Evolutionary conservation across 2,329 filamentous ascomycete species (phyloP).

Genomic region (Paecilomyces variotii): DNA sequence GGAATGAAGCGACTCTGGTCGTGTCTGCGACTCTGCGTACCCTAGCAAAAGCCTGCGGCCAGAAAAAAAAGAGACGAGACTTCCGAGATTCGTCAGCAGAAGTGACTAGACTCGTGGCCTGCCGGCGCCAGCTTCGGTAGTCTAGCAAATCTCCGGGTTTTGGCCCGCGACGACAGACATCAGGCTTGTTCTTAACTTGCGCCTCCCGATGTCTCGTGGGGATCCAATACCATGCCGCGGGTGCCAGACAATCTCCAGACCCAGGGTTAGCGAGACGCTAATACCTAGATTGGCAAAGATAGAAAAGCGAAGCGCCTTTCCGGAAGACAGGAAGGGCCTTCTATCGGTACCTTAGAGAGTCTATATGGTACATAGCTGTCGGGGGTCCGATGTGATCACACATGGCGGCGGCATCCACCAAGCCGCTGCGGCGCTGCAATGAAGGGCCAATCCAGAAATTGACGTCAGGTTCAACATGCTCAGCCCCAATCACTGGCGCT

Average conservation of each 20-base stretch:
- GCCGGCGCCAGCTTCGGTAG: not conserved
- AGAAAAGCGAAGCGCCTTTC: not conserved
- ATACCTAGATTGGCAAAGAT: not conserved
- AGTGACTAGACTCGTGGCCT: not conserved
- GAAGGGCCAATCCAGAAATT: not conserved
- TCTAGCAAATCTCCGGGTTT: not conserved
- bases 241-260: not conserved
- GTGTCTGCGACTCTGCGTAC: not conserved
- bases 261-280: not conserved
- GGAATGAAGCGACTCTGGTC: not conserved
- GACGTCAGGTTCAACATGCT: not conserved
- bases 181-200: not conserved
- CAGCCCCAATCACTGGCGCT: not conserved
- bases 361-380: not conserved
- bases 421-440: not conserved
- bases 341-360: not conserved
- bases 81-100: not conserved
- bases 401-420: not conserved
- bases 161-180: not conserved
- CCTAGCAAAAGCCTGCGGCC: not conserved
- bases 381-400: not conserved
- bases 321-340: not conserved
- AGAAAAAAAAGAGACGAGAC: not conserved
- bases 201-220: not conserved
- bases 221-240: not conserved